phyloP scores from a whole-genome alignment of 1,139 yeast species.

The Spathaspora jeffriesii region DNA sequence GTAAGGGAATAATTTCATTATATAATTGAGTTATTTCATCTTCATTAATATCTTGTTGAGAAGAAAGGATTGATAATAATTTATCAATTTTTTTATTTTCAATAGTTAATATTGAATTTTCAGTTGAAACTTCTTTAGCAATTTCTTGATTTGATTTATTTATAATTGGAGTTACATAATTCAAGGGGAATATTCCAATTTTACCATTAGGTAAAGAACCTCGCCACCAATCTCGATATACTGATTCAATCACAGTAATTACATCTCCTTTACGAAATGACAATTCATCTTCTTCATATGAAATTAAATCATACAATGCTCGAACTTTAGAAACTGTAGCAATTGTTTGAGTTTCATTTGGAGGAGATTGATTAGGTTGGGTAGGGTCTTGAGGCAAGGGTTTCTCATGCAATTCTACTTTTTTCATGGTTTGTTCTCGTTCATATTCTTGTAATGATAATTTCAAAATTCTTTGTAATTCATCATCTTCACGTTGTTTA shows the following conservation, averaged over 20 bases:
- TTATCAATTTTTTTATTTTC: conserved; percentile 60
- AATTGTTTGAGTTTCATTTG: conserved; percentile 30
- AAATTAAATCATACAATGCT: conserved; percentile 79
- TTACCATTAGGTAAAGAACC: conserved; percentile 78
- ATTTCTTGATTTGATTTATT: conserved; percentile 58
- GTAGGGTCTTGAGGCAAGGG: conserved; percentile 20
- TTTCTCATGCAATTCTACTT: conserved; percentile 26
- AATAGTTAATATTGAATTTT: conserved; percentile 24
- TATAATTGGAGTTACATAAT: conserved; percentile 82
- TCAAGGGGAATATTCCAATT: conserved; percentile 90
- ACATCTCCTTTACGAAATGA: conserved; percentile 75
- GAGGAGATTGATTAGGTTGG: conserved; percentile 11
- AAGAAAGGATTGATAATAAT: conserved; percentile 57
- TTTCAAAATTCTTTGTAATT: conserved; percentile 74
- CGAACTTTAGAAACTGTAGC: conserved; percentile 68
- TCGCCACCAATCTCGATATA: conserved; percentile 95
- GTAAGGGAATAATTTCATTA: conserved; percentile 67
- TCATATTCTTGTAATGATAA: conserved; percentile 72
- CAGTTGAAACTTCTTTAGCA: conserved; percentile 29
- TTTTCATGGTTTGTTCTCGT: conserved; percentile 33
- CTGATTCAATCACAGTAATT: conserved; percentile 84
- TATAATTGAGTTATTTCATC: conserved; percentile 57
- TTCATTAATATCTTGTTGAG: conserved; percentile 25
- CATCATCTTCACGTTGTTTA: conserved; percentile 71
- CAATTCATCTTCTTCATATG: conserved; percentile 71